Evolutionary conservation across 2,329 filamentous ascomycete genomes (phyloP).

Genomic region (Uncinocarpus reesii): DNA sequence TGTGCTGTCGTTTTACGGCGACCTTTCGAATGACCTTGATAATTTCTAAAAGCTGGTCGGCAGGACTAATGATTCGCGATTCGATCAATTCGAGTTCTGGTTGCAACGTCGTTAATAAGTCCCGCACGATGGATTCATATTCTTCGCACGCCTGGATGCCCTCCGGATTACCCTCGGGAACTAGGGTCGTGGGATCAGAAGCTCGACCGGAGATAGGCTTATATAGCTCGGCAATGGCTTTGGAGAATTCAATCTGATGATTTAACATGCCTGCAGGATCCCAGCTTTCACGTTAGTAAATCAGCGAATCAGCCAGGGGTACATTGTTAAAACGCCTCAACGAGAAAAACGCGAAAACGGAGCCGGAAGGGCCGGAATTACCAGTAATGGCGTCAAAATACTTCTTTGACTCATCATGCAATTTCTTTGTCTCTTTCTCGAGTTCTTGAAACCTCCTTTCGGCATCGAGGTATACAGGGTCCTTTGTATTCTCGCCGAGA

Average conservation of each 20-base stretch:
- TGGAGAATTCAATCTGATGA: slow-evolving; percentile 97
- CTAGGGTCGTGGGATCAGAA: slow-evolving; percentile 78
- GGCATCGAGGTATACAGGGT: slow-evolving; percentile 86
- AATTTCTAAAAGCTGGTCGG: slow-evolving; percentile 84
- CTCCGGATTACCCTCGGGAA: slow-evolving; percentile 76
- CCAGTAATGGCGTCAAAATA: slow-evolving; percentile 96
- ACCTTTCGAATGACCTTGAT: slow-evolving; percentile 93
- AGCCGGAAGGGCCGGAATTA: slow-evolving; percentile 24
- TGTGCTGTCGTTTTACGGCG: slow-evolving; percentile 83
- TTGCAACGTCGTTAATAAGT: slow-evolving; percentile 75
- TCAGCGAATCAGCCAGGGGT: background rate
- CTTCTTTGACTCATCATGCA: slow-evolving; percentile 93
- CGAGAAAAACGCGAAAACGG: background rate
- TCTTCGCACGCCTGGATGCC: slow-evolving; percentile 93
- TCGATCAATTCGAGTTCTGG: slow-evolving; percentile 99
- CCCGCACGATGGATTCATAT: slow-evolving; percentile 82
- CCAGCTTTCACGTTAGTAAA: slow-evolving; percentile 5
- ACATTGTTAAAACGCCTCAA: background rate
- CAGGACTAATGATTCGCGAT: slow-evolving; percentile 75
- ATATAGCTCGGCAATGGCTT: slow-evolving; percentile 93
- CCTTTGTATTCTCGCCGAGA: slow-evolving; percentile 88
- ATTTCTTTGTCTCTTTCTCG: slow-evolving; percentile 88
- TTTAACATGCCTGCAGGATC: slow-evolving; percentile 62
- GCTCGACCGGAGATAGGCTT: slow-evolving; percentile 93
- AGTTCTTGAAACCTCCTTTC: slow-evolving; percentile 90